Conservation (phyloP, 139 green algal species). For the Parachlorella kessleri region DNA sequence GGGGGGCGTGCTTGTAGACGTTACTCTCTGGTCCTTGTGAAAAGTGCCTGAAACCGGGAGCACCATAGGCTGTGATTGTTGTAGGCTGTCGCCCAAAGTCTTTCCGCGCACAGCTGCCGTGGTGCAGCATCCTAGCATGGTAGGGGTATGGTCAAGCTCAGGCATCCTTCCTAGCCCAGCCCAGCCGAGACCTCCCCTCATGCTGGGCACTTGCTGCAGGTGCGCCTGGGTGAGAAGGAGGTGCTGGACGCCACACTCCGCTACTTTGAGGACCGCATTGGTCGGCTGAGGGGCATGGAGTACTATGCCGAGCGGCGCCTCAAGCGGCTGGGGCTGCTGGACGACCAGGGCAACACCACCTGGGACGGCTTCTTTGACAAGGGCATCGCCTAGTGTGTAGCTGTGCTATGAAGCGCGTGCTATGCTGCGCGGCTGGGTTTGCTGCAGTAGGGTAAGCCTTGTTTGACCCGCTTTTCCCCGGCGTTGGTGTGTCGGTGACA, state of each 20-base stretch:
- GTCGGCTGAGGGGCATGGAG: conserved; percentile 68
- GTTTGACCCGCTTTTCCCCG: too few species aligned
- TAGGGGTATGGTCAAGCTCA: background rate
- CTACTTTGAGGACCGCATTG: conserved; percentile 76
- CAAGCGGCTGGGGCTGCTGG: conserved; percentile 81
- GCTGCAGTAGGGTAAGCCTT: too few species aligned
- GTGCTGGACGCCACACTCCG: conserved; percentile 64
- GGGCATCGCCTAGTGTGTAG: conserved; percentile 37
- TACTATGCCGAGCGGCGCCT: conserved; percentile 87
- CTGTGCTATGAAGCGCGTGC: background rate
- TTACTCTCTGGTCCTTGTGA: background rate
- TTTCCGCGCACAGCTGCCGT: too few species aligned
- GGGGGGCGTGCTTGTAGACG: background rate
- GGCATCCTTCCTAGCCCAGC: background rate
- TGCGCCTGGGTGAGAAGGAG: conserved; percentile 81
- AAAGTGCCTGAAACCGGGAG: background rate
- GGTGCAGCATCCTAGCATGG: background rate
- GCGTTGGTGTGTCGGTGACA: too few species aligned
- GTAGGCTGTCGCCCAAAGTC: too few species aligned
- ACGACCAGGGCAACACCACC: conserved; percentile 76
- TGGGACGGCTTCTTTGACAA: conserved; percentile 79
- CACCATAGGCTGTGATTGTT: background rate
- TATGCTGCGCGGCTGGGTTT: too few species aligned
- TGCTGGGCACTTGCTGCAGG: too few species aligned
- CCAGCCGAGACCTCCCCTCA: background rate